phyloP scores from a whole-genome alignment of 139 green algal species.

The Micractinium sp. region DNA sequence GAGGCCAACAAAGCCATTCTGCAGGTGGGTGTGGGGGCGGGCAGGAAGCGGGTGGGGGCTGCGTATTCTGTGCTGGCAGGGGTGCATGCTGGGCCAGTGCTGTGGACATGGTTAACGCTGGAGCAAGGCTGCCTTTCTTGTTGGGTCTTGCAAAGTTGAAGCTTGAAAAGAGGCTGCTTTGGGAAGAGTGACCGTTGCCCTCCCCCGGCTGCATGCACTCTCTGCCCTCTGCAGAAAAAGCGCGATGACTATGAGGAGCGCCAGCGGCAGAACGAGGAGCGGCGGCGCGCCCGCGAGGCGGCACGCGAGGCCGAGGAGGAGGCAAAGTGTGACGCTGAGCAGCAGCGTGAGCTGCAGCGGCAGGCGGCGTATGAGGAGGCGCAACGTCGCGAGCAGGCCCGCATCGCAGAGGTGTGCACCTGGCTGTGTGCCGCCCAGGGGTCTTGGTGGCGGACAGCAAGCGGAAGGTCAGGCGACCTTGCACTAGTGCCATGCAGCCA shows the following conservation, averaged over 20 bases:
- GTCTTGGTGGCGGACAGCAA: background rate
- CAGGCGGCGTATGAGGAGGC: slow-evolving; percentile 51
- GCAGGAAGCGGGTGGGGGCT: background rate
- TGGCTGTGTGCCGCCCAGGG: background rate
- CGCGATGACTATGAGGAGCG: slow-evolving; percentile 48
- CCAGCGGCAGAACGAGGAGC: slow-evolving; percentile 51
- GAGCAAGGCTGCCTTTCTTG: no score
- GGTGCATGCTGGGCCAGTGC: background rate
- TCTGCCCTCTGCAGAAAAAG: slow-evolving; percentile 12
- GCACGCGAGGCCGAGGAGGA: slow-evolving; percentile 38
- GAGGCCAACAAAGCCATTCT: slow-evolving; percentile 37
- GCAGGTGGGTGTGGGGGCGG: background rate
- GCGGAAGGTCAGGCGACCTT: background rate
- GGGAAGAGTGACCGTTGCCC: no score
- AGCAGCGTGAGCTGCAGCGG: slow-evolving; percentile 57
- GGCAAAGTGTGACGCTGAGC: slow-evolving; percentile 48
- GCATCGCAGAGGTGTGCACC: slow-evolving; percentile 31
- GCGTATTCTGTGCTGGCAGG: background rate
- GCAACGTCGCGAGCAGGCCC: slow-evolving; percentile 34
- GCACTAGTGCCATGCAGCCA: background rate
- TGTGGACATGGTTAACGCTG: background rate
- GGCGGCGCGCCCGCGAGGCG: slow-evolving; percentile 56
- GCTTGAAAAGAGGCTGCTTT: background rate
- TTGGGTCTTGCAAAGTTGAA: no score
- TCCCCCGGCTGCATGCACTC: background rate